Evolutionary conservation across 108 stramenopile genomes (phyloP).

Genomic region (Nitzschia palea): DNA sequence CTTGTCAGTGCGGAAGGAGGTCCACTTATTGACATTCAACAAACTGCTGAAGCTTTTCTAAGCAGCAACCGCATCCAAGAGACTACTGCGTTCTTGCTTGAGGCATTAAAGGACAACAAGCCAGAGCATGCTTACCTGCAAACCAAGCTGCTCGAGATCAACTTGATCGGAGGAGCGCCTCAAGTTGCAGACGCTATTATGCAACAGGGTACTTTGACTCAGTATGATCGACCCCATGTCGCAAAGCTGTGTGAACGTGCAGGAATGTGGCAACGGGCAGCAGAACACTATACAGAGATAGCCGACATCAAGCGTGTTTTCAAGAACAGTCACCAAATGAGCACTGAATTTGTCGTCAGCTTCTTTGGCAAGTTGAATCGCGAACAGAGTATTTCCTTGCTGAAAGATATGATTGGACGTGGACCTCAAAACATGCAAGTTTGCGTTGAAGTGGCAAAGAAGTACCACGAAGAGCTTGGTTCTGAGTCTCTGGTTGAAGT

Average conservation of each 20-base stretch:
- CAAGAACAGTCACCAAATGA: slow-evolving; percentile 96
- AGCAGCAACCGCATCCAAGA: slow-evolving; percentile 95
- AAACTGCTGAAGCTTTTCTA: slow-evolving; percentile 98
- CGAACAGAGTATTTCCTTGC: slow-evolving; percentile 90
- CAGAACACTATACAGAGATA: slow-evolving; percentile 99
- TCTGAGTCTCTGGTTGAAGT: slow-evolving; percentile 91
- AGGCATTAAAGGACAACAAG: slow-evolving; percentile 98
- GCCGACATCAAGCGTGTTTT: slow-evolving; percentile 98
- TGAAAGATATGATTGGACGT: slow-evolving; percentile 96
- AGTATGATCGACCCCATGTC: slow-evolving; percentile 96
- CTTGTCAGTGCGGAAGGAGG: slow-evolving; percentile 94
- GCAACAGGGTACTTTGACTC: slow-evolving; percentile 96
- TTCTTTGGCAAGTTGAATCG: slow-evolving; percentile 97
- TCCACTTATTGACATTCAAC: slow-evolving; percentile 93
- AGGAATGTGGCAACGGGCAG: slow-evolving; percentile 99
- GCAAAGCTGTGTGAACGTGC: slow-evolving; percentile 98
- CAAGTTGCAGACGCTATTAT: slow-evolving; percentile 99
- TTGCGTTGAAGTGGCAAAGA: slow-evolving; percentile 97
- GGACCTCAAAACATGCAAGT: slow-evolving; percentile 94
- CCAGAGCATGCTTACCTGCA: slow-evolving; percentile 99
- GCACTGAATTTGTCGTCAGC: slow-evolving; percentile 93
- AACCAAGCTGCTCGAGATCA: slow-evolving; percentile 99
- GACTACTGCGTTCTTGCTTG: slow-evolving; percentile 97
- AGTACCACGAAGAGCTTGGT: slow-evolving; percentile 98
- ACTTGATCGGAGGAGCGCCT: slow-evolving; percentile 97